Base-by-base conservation (phyloP, 2,329 filamentous ascomycete species). In the Fonsecaea pugnacius region DNA sequence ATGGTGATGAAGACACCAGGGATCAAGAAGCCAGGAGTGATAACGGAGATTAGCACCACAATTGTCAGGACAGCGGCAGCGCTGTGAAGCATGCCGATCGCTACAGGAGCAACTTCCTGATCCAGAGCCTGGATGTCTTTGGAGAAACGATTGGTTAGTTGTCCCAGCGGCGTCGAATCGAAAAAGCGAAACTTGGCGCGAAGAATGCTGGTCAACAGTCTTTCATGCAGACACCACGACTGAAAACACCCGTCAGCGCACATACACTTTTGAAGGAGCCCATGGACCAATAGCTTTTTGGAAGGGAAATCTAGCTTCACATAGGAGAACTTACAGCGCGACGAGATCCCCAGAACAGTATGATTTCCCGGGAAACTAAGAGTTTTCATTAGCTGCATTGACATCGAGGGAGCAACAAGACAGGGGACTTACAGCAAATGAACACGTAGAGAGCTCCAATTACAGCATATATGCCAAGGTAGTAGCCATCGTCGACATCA, bases 81-180 rank as follows among this genome's bases (percentile, higher is more conserved):
- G 72, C 87, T 88, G 73, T 89, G 86, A 18, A 89, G 80, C 69
- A 89, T 85, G 56, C 87, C 87, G 70, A 98, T 93, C 24, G 95
- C 94, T 46, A 96, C 88, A 2, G 93, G 92, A 0, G 95, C 93
- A 63, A 99, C 91, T 76, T 99, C 95, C 75, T 99, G 95, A 71
- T 99, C 95, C 21, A 99, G 85, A 10, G 92, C 88, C 76, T 99
- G 93, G 14, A 99, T 86, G 75, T 99, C 95, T 78, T 98, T 98
- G 75, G 94, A 98, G 79, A 99, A 99, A 21, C 95, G 88, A 78
- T 99, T 99, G 89, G 98, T 98, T 72, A 99, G 84, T 77, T 97
- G 94, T 12, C 95, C 95, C 0, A 98, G 85, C 2, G 95, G 95
- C 0, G 95, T 99, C 1, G 94, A 90, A 73, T 99, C 95, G 73